phyloP scores from a whole-genome alignment of 2,329 filamentous ascomycete genomes.

The Aspergillus puulaauensis region DNA sequence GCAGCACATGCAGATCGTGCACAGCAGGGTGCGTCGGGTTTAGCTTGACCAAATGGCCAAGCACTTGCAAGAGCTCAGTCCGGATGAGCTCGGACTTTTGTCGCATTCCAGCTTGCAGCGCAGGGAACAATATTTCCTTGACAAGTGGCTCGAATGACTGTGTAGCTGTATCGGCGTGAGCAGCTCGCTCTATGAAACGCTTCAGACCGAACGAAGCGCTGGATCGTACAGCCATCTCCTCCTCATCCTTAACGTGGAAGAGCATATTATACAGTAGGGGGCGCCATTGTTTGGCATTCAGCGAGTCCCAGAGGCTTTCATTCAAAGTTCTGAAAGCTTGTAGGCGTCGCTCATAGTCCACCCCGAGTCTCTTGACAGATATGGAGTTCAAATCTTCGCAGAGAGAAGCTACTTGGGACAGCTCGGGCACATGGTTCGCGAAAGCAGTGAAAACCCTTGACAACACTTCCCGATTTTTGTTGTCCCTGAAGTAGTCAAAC shows the following conservation, averaged over 20 bases:
- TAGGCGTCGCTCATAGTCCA: conserved; percentile 82
- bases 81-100: conserved; percentile 82
- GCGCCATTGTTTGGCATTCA: conserved; percentile 76
- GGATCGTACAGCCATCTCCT: conserved; percentile 80
- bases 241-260: conserved; percentile 79
- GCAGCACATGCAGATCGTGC: conserved; percentile 69
- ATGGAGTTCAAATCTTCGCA: conserved; percentile 82
- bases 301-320: conserved; percentile 56
- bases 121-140: conserved; percentile 66
- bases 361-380: conserved; percentile 68
- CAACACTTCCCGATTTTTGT: conserved; percentile 70
- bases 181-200: conserved; percentile 69
- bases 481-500: conserved; percentile 88
- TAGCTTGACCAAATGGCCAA: conserved; percentile 73
- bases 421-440: conserved; percentile 60
- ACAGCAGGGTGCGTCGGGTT: conserved; percentile 71
- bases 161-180: conserved; percentile 42
- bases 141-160: conserved; percentile 60
- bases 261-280: conserved; percentile 87
- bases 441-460: conserved; percentile 72
- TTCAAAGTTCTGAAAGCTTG: conserved; percentile 73
- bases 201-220: conserved; percentile 82
- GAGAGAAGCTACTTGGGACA: conserved; percentile 65
- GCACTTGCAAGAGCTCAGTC: conserved; percentile 74
- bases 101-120: conserved; percentile 72